Evolutionary conservation across 2,329 filamentous ascomycete genomes (phyloP).

Genomic region (Sporothrix luriei): DNA sequence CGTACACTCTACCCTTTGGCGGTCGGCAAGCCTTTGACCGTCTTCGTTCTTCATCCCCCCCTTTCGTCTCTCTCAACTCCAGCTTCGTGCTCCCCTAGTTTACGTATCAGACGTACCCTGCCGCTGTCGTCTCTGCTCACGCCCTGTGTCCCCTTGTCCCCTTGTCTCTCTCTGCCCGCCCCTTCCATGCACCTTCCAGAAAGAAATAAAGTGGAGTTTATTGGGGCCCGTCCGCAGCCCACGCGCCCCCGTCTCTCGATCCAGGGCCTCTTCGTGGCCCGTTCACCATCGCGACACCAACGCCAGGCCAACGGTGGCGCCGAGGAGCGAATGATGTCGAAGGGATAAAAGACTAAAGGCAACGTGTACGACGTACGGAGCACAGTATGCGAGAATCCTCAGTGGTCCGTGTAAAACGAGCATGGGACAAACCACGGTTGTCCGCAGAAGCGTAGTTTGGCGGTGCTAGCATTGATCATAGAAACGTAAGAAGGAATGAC

Average conservation of each 20-base stretch:
- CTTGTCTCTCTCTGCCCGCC: not conserved
- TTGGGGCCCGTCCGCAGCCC: not conserved
- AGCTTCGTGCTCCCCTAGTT: not conserved
- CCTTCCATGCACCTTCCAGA: slow-evolving; percentile 18
- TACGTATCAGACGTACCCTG: not conserved
- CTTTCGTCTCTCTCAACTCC: not conserved
- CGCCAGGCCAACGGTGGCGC: slow-evolving; percentile 4
- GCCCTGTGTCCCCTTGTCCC: not conserved
- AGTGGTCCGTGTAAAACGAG: too few species aligned
- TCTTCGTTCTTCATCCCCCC: not conserved
- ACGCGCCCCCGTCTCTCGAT: not conserved
- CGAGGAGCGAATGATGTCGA: not conserved
- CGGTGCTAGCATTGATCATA: not conserved
- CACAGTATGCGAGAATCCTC: too few species aligned
- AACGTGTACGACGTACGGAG: too few species aligned
- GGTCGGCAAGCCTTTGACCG: not conserved
- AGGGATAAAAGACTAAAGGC: not conserved
- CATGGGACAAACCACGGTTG: not conserved
- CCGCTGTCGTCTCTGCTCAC: not conserved
- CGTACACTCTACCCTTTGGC: not conserved
- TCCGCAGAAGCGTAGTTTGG: too few species aligned
- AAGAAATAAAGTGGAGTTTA: not conserved
- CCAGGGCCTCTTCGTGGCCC: not conserved
- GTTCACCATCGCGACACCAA: not conserved
- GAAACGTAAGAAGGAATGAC: not conserved